These are phyloP conservation scores for Annulohypoxylon maeteangense DNA, from an alignment of 495 filamentous ascomycete species.

Conservation along the genomic window DNA sequence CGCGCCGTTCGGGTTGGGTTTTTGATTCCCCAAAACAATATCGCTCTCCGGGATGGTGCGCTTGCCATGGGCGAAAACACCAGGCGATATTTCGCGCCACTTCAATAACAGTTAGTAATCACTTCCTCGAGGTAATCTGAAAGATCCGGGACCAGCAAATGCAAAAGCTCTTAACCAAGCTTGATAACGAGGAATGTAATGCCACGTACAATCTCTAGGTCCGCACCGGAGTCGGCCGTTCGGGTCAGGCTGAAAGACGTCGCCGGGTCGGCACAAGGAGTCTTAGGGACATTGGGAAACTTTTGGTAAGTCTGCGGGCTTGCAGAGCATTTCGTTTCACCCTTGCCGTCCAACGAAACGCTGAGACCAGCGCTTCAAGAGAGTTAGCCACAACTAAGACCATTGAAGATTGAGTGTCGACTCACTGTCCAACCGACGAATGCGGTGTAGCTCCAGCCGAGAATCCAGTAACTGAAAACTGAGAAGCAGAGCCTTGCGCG, in stretches of 20 bases:
- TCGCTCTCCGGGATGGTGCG: conserved; percentile 25
- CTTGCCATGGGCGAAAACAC: not conserved
- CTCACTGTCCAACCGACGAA: conserved; percentile 35
- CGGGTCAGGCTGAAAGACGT: conserved; percentile 31
- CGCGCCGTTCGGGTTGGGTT: conserved; percentile 33
- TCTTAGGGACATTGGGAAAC: conserved; percentile 32
- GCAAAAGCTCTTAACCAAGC: not conserved
- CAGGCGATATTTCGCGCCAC: conserved; percentile 15
- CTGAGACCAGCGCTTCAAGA: conserved; percentile 21
- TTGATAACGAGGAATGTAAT: not conserved
- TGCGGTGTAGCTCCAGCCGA: conserved; percentile 38
- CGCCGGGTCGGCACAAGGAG: conserved; percentile 22
- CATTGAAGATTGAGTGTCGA: not conserved
- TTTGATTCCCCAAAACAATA: conserved; percentile 26
- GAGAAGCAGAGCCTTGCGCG: conserved; percentile 5
- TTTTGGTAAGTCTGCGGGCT: conserved; percentile 8
- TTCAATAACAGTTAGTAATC: not conserved
- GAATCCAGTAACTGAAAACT: conserved; percentile 29
- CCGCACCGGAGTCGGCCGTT: conserved; percentile 16
- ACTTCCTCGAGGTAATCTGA: not conserved
- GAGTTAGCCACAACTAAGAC: conserved; percentile 9
- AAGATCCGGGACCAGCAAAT: not conserved
- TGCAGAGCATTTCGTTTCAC: conserved; percentile 20
- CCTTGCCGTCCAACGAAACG: conserved; percentile 16
- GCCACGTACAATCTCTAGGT: conserved; percentile 15